Evolutionary conservation across 1,284 basidiomycete species (phyloP).

Genomic region (Melampsora americana): DNA sequence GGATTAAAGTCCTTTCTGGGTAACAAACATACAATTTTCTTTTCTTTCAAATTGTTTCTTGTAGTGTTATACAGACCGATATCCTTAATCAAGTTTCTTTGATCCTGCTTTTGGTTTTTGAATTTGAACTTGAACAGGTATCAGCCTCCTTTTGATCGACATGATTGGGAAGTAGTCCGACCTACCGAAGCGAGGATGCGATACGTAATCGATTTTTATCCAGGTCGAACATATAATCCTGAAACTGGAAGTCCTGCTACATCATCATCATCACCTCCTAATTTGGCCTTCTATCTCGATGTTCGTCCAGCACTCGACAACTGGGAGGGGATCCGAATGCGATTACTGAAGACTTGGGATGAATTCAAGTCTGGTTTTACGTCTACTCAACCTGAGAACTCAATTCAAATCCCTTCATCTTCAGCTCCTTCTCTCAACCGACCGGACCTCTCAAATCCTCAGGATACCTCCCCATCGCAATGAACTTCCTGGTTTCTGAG

Average conservation of each 20-base stretch:
- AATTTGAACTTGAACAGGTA: conserved; percentile 64
- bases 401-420: too few species aligned
- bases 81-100: conserved; percentile 2
- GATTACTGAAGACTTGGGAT: conserved; percentile 48
- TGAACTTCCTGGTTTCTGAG: too few species aligned
- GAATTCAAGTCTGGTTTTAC: conserved; percentile 9
- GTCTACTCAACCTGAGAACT: background rate
- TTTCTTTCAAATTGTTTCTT: conserved; percentile 28
- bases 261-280: conserved; percentile 56
- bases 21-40: conserved; percentile 52
- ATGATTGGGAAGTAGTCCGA: conserved; percentile 94
- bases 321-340: conserved; percentile 82
- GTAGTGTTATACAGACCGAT: background rate
- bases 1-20: conserved; percentile 79
- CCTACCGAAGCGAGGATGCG: conserved; percentile 63
- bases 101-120: background rate
- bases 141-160: conserved; percentile 87
- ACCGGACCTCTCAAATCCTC: too few species aligned
- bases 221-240: conserved; percentile 63
- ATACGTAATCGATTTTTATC: conserved; percentile 98
- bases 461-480: too few species aligned
- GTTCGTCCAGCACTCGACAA: conserved; percentile 87
- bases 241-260: conserved; percentile 53
- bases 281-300: conserved; percentile 79
- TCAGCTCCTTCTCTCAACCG: too few species aligned